These are phyloP conservation scores for Pyrenochaeta sp. DNA, from an alignment of 2,329 filamentous ascomycete species.

Conservation along the genomic window DNA sequence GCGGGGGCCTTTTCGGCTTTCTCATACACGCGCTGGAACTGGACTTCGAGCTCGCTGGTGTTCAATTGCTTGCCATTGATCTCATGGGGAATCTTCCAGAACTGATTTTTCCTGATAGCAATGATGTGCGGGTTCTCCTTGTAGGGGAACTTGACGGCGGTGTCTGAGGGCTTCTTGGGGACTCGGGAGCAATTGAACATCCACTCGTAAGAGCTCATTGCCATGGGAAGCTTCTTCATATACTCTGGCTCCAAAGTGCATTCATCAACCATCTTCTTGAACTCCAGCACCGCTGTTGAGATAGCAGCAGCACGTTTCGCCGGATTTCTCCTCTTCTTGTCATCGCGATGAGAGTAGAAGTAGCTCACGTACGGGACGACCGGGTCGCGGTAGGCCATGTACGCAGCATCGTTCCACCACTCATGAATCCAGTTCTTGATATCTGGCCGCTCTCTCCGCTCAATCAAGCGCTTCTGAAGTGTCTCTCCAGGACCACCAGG, in stretches of 20 bases:
- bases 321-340: slow-evolving; percentile 84
- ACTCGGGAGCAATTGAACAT: slow-evolving; percentile 98
- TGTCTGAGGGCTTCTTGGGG: slow-evolving; percentile 81
- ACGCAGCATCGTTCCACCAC: slow-evolving; percentile 98
- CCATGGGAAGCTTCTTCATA: slow-evolving; percentile 96
- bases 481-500: slow-evolving; percentile 84
- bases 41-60: slow-evolving; percentile 85
- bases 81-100: slow-evolving; percentile 90
- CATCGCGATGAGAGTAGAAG: slow-evolving; percentile 98
- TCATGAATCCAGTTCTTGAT: slow-evolving; percentile 94
- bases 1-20: slow-evolving; percentile 71
- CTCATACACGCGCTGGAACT: slow-evolving; percentile 87
- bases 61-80: slow-evolving; percentile 85
- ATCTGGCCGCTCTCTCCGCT: slow-evolving; percentile 79
- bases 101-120: slow-evolving; percentile 93
- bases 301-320: slow-evolving; percentile 93
- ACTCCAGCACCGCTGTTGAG: slow-evolving; percentile 83
- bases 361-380: slow-evolving; percentile 98
- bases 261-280: slow-evolving; percentile 89
- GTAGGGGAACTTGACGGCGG: slow-evolving; percentile 80
- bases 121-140: slow-evolving; percentile 86
- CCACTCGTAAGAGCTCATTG: slow-evolving; percentile 98
- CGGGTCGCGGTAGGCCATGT: slow-evolving; percentile 91
- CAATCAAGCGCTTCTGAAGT: slow-evolving; percentile 87
- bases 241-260: slow-evolving; percentile 93